A percentile compares a stretch with the other conserved stretches of the same genome.
Evolutionary conservation across 805 yeast species (phyloP).

Genomic region (Starmerella vaccinii): DNA sequence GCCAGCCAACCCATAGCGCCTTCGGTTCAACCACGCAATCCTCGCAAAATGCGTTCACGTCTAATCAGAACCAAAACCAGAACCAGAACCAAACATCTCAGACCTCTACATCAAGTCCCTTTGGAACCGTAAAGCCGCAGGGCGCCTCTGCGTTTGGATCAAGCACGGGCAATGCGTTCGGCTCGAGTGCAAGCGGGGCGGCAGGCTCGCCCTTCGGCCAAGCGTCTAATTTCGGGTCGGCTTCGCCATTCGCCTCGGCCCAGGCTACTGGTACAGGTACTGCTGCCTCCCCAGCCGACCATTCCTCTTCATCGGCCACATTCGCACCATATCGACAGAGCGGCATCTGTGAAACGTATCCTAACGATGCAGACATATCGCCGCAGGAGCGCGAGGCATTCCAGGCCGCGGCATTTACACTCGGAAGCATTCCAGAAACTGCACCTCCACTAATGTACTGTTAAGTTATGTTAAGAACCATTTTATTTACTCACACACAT

Average conservation of each 20-base stretch:
- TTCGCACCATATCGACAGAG: constrained; percentile 28
- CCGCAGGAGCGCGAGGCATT: constrained; percentile 41
- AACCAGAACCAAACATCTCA: background rate
- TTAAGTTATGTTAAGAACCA: constrained; percentile 3
- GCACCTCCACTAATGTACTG: constrained; percentile 29
- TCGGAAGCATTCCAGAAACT: constrained; percentile 29
- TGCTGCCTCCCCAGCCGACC: too few relatives aligned
- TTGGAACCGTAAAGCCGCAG: background rate
- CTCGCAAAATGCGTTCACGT: background rate
- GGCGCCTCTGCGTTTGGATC: background rate
- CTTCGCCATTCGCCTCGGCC: background rate
- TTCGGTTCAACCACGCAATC: background rate
- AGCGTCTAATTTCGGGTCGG: background rate
- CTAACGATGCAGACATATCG: constrained; percentile 35
- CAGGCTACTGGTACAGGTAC: background rate
- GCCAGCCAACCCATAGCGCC: background rate
- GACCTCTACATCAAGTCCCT: background rate
- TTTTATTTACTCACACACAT: too few relatives aligned
- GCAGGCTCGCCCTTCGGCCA: background rate
- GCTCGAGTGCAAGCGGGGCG: background rate
- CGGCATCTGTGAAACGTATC: constrained; percentile 24
- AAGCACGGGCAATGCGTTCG: background rate
- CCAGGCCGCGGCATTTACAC: constrained; percentile 24
- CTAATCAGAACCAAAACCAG: background rate
- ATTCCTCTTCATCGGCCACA: too few relatives aligned